Evolutionary conservation across 495 filamentous ascomycete genomes (phyloP).

Genomic region (Achaetomiella virescens): DNA sequence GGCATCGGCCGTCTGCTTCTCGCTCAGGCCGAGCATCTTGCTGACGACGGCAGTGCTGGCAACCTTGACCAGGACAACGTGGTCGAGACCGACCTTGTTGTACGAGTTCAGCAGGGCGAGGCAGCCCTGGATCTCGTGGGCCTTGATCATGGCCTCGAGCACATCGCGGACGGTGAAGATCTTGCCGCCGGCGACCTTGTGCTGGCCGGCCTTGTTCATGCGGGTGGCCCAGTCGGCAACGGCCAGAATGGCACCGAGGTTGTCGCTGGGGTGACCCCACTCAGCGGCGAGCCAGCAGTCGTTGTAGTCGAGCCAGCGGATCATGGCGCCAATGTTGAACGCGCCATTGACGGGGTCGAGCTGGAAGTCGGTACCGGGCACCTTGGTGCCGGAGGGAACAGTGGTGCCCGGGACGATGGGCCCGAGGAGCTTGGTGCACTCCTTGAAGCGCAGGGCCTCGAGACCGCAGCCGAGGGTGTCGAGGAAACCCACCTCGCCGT

Average conservation of each 20-base stretch:
- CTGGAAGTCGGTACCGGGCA: slow-evolving; percentile 88
- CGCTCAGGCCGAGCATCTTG: slow-evolving; percentile 84
- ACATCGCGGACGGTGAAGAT: slow-evolving; percentile 82
- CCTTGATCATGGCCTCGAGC: slow-evolving; percentile 98
- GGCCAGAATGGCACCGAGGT: slow-evolving; percentile 62
- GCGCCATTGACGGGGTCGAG: slow-evolving; percentile 92
- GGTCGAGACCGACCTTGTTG: slow-evolving; percentile 97
- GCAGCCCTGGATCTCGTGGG: slow-evolving; percentile 97
- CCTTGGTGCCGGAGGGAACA: slow-evolving; percentile 87
- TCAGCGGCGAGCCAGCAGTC: slow-evolving; percentile 99
- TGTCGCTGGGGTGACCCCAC: slow-evolving; percentile 81
- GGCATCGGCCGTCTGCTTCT: slow-evolving; percentile 88
- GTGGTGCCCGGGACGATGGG: slow-evolving; percentile 85
- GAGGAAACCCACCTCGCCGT: slow-evolving; percentile 86
- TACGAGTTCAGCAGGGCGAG: slow-evolving; percentile 93
- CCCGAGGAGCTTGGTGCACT: slow-evolving; percentile 92
- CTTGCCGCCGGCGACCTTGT: slow-evolving; percentile 80
- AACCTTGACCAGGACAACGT: slow-evolving; percentile 97
- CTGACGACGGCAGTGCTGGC: slow-evolving; percentile 90
- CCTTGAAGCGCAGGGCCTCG: slow-evolving; percentile 90
- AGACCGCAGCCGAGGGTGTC: slow-evolving; percentile 96
- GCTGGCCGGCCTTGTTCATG: slow-evolving; percentile 79
- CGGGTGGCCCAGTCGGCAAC: slow-evolving; percentile 96
- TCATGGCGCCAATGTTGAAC: slow-evolving; percentile 98
- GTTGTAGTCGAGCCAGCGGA: slow-evolving; percentile 99